Conservation (phyloP, 495 filamentous ascomycete genomes). For the Evernia prunastri region DNA sequence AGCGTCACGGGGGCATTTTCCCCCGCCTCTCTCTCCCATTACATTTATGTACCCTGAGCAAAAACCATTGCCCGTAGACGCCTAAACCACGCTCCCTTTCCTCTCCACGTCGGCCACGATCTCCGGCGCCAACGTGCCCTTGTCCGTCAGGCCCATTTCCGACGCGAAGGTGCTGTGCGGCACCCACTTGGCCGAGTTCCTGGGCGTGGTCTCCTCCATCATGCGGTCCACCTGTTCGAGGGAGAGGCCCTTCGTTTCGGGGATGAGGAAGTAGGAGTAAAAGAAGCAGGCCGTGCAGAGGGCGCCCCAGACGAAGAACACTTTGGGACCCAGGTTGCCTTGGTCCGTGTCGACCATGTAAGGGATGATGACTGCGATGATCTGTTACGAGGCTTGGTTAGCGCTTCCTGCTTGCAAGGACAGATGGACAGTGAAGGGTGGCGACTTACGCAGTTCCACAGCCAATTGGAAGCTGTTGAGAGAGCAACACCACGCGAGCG, state of each 20-base stretch:
- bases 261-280: slow-evolving; percentile 68
- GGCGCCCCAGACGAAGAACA: slow-evolving; percentile 75
- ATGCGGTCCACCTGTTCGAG: slow-evolving; percentile 80
- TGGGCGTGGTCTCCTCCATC: slow-evolving; percentile 72
- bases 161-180: slow-evolving; percentile 63
- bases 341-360: slow-evolving; percentile 60
- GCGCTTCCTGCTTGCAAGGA: too few relatives aligned
- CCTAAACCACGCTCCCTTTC: slow-evolving; percentile 26
- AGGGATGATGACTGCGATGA: slow-evolving; percentile 62
- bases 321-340: slow-evolving; percentile 61
- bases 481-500: slow-evolving; percentile 69
- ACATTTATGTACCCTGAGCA: too few relatives aligned
- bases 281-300: slow-evolving; percentile 57
- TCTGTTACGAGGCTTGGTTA: slow-evolving; percentile 21
- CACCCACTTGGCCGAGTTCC: slow-evolving; percentile 63
- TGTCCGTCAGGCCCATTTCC: slow-evolving; percentile 52
- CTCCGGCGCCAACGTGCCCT: slow-evolving; percentile 30
- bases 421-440: background rate
- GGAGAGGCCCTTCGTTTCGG: slow-evolving; percentile 77
- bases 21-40: too few relatives aligned
- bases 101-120: slow-evolving; percentile 32
- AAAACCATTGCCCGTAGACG: background rate
- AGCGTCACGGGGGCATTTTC: too few relatives aligned
- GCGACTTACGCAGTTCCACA: slow-evolving; percentile 55
- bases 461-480: slow-evolving; percentile 75